Evolutionary conservation across 805 yeast species (phyloP), one percentile per base, ranked within the genome.

Genomic region (Zygoascus bituminiphila): DNA sequence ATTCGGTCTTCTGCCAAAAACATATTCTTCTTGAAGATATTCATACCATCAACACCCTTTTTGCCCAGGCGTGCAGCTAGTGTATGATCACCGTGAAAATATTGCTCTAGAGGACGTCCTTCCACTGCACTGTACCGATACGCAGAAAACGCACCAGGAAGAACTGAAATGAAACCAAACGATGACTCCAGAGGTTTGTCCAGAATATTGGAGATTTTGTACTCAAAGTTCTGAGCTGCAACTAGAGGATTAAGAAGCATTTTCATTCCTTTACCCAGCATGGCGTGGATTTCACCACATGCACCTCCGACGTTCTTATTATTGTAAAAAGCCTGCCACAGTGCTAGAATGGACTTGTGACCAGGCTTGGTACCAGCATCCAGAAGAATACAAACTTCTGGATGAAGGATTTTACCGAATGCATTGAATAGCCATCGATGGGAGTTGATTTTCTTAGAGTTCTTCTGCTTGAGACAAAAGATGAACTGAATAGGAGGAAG

Each of bases 401-500:
- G 85, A 45, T 78, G 68, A 50, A 79, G 67, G 19, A 76, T 73
- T 52, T 73, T 75, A 42, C 81, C 76, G 48, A 79, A 69, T 1
- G 82, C 84, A 59, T 79, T 80, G 68, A 79, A 79, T 57, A 82
- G 76, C 85, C 85, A 79, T 52, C 85, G 66, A 60, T 79, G 85
- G 22, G 82, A 77, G 62, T 79, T 79, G 62, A 79, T 79, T 54
- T 79, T 79, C 63, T 79, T 79, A 22, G 82, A 73, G 62, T 79
- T 79, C 52, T 74, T 67, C 61, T 79, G 84, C 63, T 79, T 79
- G 54, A 79, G 65, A 50, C 83, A 78, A 54, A 79, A 74, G 38
- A 81, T 65, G 63, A 79, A 65, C 61, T 79, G 85, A 25, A 79
- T 78, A 0, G 85, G 85, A 14, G 79, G 79, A 51, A 79, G 69